Conservation (phyloP, 1,284 basidiomycete species). For the Amylostereum chailletii region DNA sequence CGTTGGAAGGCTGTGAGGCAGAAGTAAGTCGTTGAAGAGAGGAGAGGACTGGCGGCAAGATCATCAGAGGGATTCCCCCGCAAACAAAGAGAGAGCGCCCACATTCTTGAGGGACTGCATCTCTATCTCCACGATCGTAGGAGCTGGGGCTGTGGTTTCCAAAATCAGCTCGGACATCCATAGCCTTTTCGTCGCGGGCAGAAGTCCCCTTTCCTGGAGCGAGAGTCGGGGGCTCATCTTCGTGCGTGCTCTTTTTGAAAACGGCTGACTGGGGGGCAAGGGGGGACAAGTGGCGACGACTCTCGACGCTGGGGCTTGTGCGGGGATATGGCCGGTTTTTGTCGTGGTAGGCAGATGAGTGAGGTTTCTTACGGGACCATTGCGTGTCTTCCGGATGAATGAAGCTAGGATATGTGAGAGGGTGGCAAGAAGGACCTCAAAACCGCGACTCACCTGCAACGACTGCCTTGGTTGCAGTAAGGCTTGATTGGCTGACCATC, state of each 20-base stretch:
- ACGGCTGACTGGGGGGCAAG: background rate
- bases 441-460: constrained; percentile 32
- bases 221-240: background rate
- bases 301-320: background rate
- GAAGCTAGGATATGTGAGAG: constrained; percentile 26
- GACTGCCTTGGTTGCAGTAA: constrained; percentile 34
- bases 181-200: background rate
- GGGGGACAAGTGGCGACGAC: background rate
- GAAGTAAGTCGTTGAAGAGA: background rate
- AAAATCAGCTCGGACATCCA: no score
- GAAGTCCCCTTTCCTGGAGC: background rate
- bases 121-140: no score
- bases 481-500: constrained; percentile 30
- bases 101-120: background rate
- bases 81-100: background rate
- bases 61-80: background rate
- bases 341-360: background rate
- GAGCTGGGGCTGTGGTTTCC: no score
- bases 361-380: constrained; percentile 23
- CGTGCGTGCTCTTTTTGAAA: background rate
- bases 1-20: background rate
- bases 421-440: background rate
- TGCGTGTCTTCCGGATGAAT: constrained; percentile 40
- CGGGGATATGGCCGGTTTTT: no score
- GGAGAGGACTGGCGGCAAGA: background rate